These are phyloP conservation scores for Pythium aristosporum DNA, from an alignment of 352 stramenopile species.

Conservation along the genomic window DNA sequence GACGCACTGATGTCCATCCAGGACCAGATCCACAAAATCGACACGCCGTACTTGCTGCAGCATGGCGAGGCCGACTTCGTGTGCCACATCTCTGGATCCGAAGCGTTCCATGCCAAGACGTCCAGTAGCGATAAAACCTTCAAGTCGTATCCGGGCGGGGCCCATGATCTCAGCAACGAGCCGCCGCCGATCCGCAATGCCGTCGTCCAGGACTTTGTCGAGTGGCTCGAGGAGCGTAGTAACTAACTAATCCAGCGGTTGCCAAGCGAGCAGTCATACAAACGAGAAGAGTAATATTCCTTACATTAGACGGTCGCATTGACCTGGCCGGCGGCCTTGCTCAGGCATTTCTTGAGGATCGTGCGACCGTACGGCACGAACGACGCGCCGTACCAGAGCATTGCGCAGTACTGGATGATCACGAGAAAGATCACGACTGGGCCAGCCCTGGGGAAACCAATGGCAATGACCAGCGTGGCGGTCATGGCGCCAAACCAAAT, in stretches of 20 bases:
- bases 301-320: constrained; percentile 16
- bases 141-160: constrained; percentile 47
- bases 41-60: constrained; percentile 76
- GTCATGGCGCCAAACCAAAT: constrained; percentile 79
- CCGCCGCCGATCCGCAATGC: constrained; percentile 56
- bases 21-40: constrained; percentile 54
- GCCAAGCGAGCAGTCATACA: background rate
- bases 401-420: constrained; percentile 75
- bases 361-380: constrained; percentile 80
- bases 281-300: background rate
- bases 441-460: constrained; percentile 65
- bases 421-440: constrained; percentile 72
- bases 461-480: constrained; percentile 70
- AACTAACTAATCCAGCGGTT: background rate
- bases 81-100: constrained; percentile 68
- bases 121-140: constrained; percentile 73
- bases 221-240: constrained; percentile 57
- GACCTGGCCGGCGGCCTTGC: constrained; percentile 53
- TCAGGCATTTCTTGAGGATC: constrained; percentile 73
- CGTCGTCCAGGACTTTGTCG: constrained; percentile 67
- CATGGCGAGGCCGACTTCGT: constrained; percentile 67
- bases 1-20: constrained; percentile 58
- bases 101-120: constrained; percentile 53
- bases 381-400: constrained; percentile 83
- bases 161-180: constrained; percentile 78